Evolutionary conservation across 306 rosid genomes (phyloP), one percentile per base, ranked within the genome.

Genomic region (Malus asiatica): DNA sequence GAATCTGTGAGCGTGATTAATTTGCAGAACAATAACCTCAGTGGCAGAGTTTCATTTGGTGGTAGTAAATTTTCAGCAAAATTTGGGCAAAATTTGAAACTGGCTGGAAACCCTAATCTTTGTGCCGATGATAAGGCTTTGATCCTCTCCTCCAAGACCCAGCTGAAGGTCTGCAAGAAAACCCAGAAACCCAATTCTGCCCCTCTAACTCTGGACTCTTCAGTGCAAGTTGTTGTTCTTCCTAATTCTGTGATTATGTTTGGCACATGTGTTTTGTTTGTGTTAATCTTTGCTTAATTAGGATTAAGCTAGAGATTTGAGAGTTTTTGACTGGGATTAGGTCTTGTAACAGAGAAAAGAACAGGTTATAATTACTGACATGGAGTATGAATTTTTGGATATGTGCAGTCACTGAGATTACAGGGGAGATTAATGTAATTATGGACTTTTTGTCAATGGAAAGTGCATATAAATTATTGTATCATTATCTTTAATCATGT

Each of bases 1-100:
- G 80, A 82, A 42, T 77, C 19, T 70, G 77, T 45, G 62, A 82
- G 72, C 45, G 98, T 88, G 76, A 91, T 93, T 73, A 91, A 93
- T 52, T 68, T 93, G 83, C 96, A 89, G 83, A 91, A 93, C 84
- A 93, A 93, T 82, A 88, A 78, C 32, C 71, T 94, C 76, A 91
- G 93, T 45, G 97, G 98, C 0, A 86, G 72, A 68, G 81, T 94
- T 30, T 70, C 83, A 16, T 85, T 90, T 16, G 78, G 86, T 45
- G 51, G 5, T 35, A n/a, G 45, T 18, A 32, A 45, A 9, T 76
- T 82, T 38, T 75, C 75, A 4, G 53, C 70, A 4, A 83, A 71
- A 80, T 27, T 80, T 35, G 92, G 89, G 23, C 72, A 73, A 29
- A 90, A 84, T 77, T 69, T 87, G 1, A 93, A 83, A 85, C 22